A percentile compares a stretch with the other conserved stretches of the same genome.
Evolutionary conservation across 2,329 filamentous ascomycete species (phyloP).

Genomic region (Cercospora citrullina): DNA sequence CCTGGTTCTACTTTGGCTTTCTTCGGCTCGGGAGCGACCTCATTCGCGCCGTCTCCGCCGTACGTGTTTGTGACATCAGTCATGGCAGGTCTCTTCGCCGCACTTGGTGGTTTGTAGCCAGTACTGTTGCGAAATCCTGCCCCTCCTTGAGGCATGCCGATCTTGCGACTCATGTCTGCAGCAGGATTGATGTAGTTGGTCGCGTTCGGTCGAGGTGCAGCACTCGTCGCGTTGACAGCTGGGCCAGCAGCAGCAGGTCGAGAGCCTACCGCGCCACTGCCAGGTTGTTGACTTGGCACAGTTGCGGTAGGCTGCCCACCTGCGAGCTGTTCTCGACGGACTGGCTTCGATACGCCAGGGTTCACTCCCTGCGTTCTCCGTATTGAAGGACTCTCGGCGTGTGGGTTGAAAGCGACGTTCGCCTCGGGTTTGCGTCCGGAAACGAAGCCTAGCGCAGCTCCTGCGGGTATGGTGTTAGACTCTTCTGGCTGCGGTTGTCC

Average conservation of each 20-base stretch:
- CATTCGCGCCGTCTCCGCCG: slow-evolving; percentile 39
- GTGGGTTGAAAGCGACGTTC: slow-evolving; percentile 48
- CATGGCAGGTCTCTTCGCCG: slow-evolving; percentile 41
- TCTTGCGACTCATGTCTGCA: slow-evolving; percentile 47
- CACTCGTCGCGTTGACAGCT: slow-evolving; percentile 21
- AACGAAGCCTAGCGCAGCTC: slow-evolving; percentile 47
- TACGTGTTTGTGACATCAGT: slow-evolving; percentile 51
- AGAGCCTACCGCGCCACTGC: slow-evolving; percentile 11
- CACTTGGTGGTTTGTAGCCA: slow-evolving; percentile 47
- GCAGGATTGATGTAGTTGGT: slow-evolving; percentile 53
- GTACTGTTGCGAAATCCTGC: slow-evolving; percentile 44
- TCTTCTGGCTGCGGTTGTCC: slow-evolving; percentile 6
- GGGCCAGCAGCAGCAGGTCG: slow-evolving; percentile 12
- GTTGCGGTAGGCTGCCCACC: slow-evolving; percentile 13
- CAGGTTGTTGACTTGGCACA: slow-evolving; percentile 13
- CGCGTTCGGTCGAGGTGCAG: slow-evolving; percentile 26
- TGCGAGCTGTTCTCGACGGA: slow-evolving; percentile 48
- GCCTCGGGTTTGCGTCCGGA: slow-evolving; percentile 44
- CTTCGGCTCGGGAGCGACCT: slow-evolving; percentile 44
- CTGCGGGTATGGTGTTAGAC: slow-evolving; percentile 33
- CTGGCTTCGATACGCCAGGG: slow-evolving; percentile 72
- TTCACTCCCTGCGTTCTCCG: slow-evolving; percentile 86
- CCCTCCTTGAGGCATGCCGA: slow-evolving; percentile 50
- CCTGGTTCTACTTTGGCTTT: slow-evolving; percentile 42
- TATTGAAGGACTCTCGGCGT: slow-evolving; percentile 68